phyloP scores from a whole-genome alignment of 768 basidiomycete species.

The Tulasnella sp. region DNA sequence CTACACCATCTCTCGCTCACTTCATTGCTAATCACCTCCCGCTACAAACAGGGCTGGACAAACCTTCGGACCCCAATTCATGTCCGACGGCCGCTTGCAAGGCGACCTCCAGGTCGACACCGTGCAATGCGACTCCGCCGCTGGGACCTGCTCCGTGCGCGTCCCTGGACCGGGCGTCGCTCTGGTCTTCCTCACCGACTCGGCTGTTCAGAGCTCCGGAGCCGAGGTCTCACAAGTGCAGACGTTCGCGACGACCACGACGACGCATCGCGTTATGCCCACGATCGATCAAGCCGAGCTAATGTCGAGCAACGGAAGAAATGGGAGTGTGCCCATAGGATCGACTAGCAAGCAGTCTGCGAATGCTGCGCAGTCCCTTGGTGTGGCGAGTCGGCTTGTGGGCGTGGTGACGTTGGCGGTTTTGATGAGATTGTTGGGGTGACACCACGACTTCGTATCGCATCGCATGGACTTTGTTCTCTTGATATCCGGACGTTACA shows the following conservation, averaged over 20 bases:
- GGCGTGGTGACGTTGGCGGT: neutral
- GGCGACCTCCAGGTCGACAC: neutral
- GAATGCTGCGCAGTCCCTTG: neutral
- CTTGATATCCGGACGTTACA: too few species aligned
- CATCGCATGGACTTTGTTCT: too few species aligned
- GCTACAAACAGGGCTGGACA: slow-evolving; percentile 12
- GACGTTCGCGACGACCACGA: neutral
- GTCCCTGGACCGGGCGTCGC: slow-evolving; percentile 11
- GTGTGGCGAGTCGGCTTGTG: neutral
- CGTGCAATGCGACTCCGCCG: slow-evolving; percentile 1
- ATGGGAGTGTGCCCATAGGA: neutral
- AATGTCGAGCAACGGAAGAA: neutral
- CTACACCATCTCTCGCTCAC: neutral
- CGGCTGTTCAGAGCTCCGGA: neutral
- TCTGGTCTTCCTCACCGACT: slow-evolving; percentile 13
- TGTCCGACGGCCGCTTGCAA: slow-evolving; percentile 13
- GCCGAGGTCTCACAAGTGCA: neutral
- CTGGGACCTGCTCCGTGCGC: neutral
- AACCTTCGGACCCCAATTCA: slow-evolving; percentile 7
- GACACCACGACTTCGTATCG: too few species aligned
- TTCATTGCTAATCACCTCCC: neutral
- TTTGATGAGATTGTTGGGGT: neutral
- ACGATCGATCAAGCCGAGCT: neutral
- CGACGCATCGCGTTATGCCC: neutral
- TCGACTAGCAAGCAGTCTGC: neutral